These are phyloP conservation scores for Fomitopsis schrenkii DNA, from an alignment of 1,284 basidiomycete species.

Conservation along the genomic window DNA sequence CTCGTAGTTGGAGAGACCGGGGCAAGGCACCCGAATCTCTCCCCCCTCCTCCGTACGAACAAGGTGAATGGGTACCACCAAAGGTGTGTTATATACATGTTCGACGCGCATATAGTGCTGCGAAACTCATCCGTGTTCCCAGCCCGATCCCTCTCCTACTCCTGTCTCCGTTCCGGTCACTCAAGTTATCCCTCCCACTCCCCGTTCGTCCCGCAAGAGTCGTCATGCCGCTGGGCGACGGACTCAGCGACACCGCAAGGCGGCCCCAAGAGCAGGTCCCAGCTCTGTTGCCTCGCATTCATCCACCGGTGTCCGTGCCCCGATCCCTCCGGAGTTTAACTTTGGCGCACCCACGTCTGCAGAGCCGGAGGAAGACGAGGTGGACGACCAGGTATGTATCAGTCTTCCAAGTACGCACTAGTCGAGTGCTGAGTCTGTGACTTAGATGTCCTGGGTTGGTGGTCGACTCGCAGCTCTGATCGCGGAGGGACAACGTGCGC, in stretches of 20 bases:
- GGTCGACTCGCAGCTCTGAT: conserved; percentile 63
- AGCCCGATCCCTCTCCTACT: conserved; percentile 9
- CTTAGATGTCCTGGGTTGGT: conserved; percentile 73
- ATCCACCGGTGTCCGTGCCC: conserved; percentile 11
- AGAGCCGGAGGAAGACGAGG: conserved; percentile 30
- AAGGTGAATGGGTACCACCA: conserved; percentile 50
- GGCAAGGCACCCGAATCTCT: conserved; percentile 46
- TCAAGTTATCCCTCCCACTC: conserved; percentile 22
- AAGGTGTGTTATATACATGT: conserved; percentile 16
- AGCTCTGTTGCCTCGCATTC: conserved; percentile 18
- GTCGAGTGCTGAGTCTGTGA: conserved; percentile 1
- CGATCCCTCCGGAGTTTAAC: conserved; percentile 23
- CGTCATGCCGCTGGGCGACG: conserved; percentile 28
- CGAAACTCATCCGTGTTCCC: neutral
- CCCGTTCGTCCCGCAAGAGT: conserved; percentile 22
- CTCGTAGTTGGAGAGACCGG: conserved; percentile 60
- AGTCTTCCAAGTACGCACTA: neutral
- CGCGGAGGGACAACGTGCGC: conserved; percentile 67
- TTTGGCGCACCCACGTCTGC: conserved; percentile 14
- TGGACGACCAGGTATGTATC: conserved; percentile 44
- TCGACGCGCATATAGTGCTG: neutral
- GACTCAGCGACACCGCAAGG: conserved; percentile 32
- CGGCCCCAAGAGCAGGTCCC: conserved; percentile 21
- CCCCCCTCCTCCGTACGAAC: conserved; percentile 62
- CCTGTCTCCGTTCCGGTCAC: conserved; percentile 12